Evolutionary conservation across 2,329 filamentous ascomycete species (phyloP).

Genomic region (Neonectria faginata): DNA sequence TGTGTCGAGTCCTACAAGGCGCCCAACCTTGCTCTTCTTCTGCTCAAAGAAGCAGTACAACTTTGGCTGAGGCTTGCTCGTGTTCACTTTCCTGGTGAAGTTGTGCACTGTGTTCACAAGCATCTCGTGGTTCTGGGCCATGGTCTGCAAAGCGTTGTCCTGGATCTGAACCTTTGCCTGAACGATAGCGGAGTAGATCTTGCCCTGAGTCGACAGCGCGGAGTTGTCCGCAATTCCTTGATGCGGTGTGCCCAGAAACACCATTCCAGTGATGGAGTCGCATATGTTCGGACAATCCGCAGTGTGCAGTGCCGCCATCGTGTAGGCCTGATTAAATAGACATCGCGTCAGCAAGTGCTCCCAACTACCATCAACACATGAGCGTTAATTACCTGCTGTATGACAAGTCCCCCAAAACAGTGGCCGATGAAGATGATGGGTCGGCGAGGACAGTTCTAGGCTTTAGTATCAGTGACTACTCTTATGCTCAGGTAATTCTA

Average conservation of each 20-base stretch:
- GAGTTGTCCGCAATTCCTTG: neutral
- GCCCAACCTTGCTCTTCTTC: conserved; percentile 9
- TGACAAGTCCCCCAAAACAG: conserved; percentile 30
- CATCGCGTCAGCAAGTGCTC: neutral
- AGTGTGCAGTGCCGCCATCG: neutral
- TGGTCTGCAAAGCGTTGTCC: conserved; percentile 10
- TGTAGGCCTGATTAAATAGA: neutral
- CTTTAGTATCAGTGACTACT: neutral
- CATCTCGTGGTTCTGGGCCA: conserved; percentile 19
- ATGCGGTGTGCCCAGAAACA: conserved; percentile 29
- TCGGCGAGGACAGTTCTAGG: conserved; percentile 14
- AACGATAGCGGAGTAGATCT: conserved; percentile 15
- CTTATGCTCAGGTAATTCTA: no score
- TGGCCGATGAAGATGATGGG: conserved; percentile 33
- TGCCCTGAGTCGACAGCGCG: conserved; percentile 5
- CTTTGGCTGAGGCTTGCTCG: neutral
- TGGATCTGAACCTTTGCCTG: conserved; percentile 7
- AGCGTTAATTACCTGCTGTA: conserved; percentile 12
- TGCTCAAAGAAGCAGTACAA: conserved; percentile 27
- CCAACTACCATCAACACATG: no score
- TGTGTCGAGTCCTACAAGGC: neutral
- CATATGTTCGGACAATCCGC: conserved; percentile 9
- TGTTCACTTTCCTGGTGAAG: conserved; percentile 11
- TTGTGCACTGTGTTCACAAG: conserved; percentile 10
- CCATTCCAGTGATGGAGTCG: conserved; percentile 16